A percentile compares a stretch with the other conserved stretches of the same genome.
phyloP scores from a whole-genome alignment of 441 rosid species.

The Euphorbia corollata region DNA sequence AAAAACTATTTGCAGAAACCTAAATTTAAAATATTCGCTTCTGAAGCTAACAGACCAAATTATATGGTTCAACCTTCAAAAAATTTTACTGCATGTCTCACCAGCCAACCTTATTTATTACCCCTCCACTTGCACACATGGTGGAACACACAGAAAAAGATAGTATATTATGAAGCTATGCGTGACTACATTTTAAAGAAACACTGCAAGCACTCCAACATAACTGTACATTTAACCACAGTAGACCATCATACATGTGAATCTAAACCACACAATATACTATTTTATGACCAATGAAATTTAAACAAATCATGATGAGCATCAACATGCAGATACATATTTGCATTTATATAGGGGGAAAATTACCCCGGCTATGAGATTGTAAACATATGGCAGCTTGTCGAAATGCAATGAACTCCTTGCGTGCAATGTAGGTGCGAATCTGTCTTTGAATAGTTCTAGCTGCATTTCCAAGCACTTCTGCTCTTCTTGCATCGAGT shows the following conservation, averaged over 20 bases:
- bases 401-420: constrained; percentile 74
- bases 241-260: background rate
- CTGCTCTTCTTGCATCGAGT: constrained; percentile 97
- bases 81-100: background rate
- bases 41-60: background rate
- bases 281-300: constrained; percentile 7
- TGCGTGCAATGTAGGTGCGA: constrained; percentile 77
- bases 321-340: constrained; percentile 9
- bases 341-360: background rate
- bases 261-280: background rate
- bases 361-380: constrained; percentile 84
- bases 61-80: background rate
- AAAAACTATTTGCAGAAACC: background rate
- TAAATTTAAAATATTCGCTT: background rate
- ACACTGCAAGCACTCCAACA: constrained; percentile 1
- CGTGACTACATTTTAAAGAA: background rate
- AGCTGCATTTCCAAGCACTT: constrained; percentile 98
- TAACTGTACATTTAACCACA: background rate
- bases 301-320: background rate
- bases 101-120: background rate
- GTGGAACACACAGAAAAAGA: background rate
- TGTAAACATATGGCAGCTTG: constrained; percentile 78
- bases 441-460: constrained; percentile 84
- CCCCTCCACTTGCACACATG: too few relatives aligned
- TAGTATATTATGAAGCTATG: background rate